These are phyloP conservation scores for Gymnopilus dilepis DNA, from an alignment of 768 basidiomycete genomes.

Conservation along the genomic window DNA sequence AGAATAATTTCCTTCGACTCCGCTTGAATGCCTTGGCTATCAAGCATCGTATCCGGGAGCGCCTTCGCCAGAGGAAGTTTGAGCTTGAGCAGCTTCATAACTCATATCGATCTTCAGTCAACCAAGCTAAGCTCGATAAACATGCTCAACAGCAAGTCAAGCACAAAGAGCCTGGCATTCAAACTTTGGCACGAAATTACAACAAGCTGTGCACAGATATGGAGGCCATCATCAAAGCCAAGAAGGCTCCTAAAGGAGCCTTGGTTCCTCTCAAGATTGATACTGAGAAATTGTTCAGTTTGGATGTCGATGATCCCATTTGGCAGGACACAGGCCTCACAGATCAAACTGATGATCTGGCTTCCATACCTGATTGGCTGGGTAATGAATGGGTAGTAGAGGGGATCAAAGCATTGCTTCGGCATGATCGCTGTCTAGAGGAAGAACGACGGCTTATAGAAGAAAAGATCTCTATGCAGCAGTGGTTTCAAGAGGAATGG, in stretches of 20 bases:
- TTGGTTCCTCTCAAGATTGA: slow-evolving; percentile 28
- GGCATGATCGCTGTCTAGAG: slow-evolving; percentile 31
- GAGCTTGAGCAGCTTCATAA: slow-evolving; percentile 30
- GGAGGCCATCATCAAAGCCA: slow-evolving; percentile 18
- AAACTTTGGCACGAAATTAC: slow-evolving; percentile 17
- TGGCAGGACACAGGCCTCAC: slow-evolving; percentile 38
- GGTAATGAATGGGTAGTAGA: not conserved
- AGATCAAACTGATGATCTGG: slow-evolving; percentile 21
- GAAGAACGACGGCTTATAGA: slow-evolving; percentile 16
- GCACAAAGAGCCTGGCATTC: slow-evolving; percentile 33
- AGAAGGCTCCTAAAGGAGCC: slow-evolving; percentile 30
- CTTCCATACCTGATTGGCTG: not conserved
- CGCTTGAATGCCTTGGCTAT: slow-evolving; percentile 30
- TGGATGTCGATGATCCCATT: slow-evolving; percentile 43
- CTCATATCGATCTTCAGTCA: slow-evolving; percentile 25
- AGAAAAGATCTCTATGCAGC: too few species aligned
- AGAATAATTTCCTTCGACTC: slow-evolving; percentile 24
- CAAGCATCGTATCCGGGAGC: too few species aligned
- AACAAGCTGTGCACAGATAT: too few species aligned
- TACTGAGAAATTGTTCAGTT: slow-evolving; percentile 26
- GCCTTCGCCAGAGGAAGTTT: slow-evolving; percentile 30
- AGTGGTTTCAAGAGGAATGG: too few species aligned
- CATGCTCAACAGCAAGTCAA: too few species aligned
- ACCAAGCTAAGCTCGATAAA: slow-evolving; percentile 28
- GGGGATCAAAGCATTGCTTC: slow-evolving; percentile 25